Base-by-base conservation (phyloP, 1,284 basidiomycete species). In the Trametes versicolor region DNA sequence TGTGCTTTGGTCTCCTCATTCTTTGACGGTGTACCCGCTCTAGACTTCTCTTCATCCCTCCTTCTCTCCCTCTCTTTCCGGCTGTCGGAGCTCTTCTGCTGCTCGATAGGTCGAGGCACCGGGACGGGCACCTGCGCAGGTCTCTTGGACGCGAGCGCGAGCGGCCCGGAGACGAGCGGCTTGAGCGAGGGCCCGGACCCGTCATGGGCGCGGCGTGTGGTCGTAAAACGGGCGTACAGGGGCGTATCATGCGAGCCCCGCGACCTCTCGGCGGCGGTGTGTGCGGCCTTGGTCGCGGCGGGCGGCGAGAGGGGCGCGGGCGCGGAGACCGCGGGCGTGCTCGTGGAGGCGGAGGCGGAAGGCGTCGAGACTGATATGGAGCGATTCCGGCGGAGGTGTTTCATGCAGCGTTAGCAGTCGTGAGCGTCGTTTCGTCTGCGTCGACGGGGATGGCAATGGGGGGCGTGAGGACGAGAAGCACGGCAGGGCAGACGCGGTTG, bases 171-270 rank as follows among this genome's bases (percentile, higher is more conserved):
- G 12, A 77, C 76, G 21, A 73, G 60, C 10, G 72, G 72, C 45
- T 72, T 74, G 41, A 43, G 41, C 41, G 41, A 2, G 19, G 41
- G 41, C 41, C 15, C 41, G n/a, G 60, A 37, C 21, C 65, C 54
- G n/a, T 56, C 65, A 23, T 66, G 60, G 4, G 58, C 56, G 19
- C 62, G 66, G 34, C 65, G 65, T 10, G 66, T 25, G 34, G 62
- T 59, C 23, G 76, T 67, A 52, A 77, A 77, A 23, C 75, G 74
- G 23, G 76, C 73, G 56, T 74, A 76, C n/a, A 77, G 66, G 10
- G 76, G 76, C 10, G 74, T 66, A 10, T 66, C 45, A 15, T 34
- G 37, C 49, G 64, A 12, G 32, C 56, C 5, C 60, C 50, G 59
- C 21, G 64, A 41, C 4, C 52, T 21, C 23, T 55, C 52, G 21